Base-by-base conservation (phyloP, 306 rosid genomes). In the Leucaena leucocephala region DNA sequence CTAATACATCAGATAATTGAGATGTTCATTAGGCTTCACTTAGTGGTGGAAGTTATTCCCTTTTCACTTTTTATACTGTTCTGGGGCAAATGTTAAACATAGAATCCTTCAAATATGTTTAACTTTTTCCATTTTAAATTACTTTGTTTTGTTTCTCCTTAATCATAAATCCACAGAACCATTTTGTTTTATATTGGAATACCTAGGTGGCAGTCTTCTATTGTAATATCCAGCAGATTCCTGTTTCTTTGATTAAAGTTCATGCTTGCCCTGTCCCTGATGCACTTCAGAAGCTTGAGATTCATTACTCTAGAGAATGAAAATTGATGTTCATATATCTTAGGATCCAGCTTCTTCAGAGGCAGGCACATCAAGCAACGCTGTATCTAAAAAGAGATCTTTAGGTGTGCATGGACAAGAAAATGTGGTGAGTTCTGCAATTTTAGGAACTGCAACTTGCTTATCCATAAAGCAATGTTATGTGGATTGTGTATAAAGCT, bases 301-400 rank as follows among this genome's bases (percentile, higher is more conserved):
- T 65, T 71, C 57, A 35, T 72, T 71, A 64, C 19, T 78, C 55
- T 64, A 64, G 52, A 34, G 55, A 68, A 59, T 78, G 65, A 72
- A 61, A 71, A 68, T 82, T 71, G 70, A 75, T 66, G 38, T 50
- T 36, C 68, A 76, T 71, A 54, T 63, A 19, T 83, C 45, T 80
- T 85, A 91, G 97, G 91, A 85, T 72, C 96, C 91, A 70, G 82
- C 85, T 70, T 80, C 88, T 84, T 79, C 76, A 7, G 68, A 75
- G 81, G 84, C 84, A 70, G 81, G 80, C 75, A 77, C 85, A 71
- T 82, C 84, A 79, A 78, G 61, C 66, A 43, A 59, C 78, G 97
- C 85, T 50, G 83, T 72, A 50, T 82, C 87, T 42, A 86, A 72
- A 81, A 89, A 88, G 84, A 89, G 87, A 81, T 72, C 90, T 71